Evolutionary conservation across 192 early-diverging fungal species (phyloP), one percentile per base, ranked within the genome.

Genomic region (Mortierella hygrophila): DNA sequence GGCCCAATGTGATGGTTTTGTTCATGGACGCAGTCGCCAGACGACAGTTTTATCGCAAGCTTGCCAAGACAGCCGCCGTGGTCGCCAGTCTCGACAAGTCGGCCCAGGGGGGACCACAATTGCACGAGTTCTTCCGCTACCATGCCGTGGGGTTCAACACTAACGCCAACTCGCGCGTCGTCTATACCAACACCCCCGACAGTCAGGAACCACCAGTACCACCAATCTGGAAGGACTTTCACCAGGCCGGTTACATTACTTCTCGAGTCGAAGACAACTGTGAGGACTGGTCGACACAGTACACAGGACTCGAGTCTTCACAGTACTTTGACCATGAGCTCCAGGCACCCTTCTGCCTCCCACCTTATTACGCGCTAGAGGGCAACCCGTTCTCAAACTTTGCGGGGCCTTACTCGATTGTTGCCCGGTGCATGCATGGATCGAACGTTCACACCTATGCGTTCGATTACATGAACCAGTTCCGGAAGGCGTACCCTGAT

Each of bases 211-310:
- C 83, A 21, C 38, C 83, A 32, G 41, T 29, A 9, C 78, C 89
- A 9, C 92, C 92, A 0, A 88, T 93, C 65, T 93, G 92, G 92
- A 91, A 90, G 37, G 85, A 93, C 60, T 93, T 88, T 68, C 76
- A 89, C 35, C 90, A 93, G 54, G 89, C 85, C 4, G 92, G 92
- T 0, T 93, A 91, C 42, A 88, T 93, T 37, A 91, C 92, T 0
- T 88, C 90, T 10, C 87, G 90, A 0, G 79, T 91, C 10, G 90
- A 93, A 70, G 84, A 89, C 38, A 83, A 88, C 3, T 93, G 92
- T 38, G 87, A 91, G 4, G 90, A 91, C 80, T 93, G 92, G 91
- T 82, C 88, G 47, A 85, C 83, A 18, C 85, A 89, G 29, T 93
- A 89, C 57, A 78, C 76, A 15, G 88, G 87, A 9, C 40, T 72